Evolutionary conservation across 139 green algal species (phyloP).

Genomic region (Chlorella ohadii): DNA sequence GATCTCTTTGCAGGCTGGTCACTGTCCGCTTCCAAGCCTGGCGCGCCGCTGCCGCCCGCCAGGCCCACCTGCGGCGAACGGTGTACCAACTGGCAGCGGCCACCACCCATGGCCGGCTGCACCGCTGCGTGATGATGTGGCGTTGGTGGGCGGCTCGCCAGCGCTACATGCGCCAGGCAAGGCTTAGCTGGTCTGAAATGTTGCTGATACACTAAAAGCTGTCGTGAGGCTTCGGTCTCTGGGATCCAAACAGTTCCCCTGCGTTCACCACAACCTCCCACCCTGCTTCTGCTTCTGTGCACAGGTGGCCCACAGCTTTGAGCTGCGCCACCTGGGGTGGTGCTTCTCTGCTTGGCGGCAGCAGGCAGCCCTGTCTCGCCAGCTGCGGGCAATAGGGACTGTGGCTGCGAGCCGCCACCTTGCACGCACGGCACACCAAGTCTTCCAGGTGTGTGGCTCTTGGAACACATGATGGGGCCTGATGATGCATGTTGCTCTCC

Average conservation of each 20-base stretch:
- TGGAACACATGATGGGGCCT: no score
- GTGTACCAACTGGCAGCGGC: neutral
- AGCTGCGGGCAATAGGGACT: neutral
- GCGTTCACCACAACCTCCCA: no score
- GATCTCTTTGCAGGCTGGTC: neutral
- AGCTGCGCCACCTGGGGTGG: neutral
- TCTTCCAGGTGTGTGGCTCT: neutral
- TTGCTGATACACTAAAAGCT: no score
- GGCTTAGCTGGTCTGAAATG: neutral
- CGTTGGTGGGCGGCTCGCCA: neutral
- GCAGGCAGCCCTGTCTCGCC: neutral
- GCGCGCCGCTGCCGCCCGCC: neutral
- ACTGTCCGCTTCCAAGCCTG: neutral
- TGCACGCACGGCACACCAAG: neutral
- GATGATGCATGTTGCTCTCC: no score
- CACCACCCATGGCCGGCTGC: neutral
- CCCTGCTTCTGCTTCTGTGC: no score
- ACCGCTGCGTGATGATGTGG: conserved; percentile 6
- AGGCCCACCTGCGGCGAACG: neutral
- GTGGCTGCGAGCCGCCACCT: neutral
- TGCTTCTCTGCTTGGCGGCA: neutral
- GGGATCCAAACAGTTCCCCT: no score
- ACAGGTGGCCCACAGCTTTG: neutral
- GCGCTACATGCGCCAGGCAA: conserved; percentile 2
- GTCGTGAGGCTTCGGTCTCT: no score